Conservation (phyloP, 441 rosid species). For the Populus hybrid region DNA sequence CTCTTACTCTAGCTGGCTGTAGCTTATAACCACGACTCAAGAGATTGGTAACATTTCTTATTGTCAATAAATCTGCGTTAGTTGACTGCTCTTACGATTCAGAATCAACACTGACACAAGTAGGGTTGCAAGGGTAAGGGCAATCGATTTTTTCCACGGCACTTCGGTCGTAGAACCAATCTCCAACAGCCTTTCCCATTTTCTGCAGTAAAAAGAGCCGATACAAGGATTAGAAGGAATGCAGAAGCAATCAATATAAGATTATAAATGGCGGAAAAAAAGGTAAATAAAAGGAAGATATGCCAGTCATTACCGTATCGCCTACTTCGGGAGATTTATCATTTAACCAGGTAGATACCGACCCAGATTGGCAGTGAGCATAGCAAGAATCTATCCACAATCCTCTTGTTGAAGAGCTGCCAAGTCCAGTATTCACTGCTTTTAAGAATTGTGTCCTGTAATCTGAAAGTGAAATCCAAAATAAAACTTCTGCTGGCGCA, state of each 20-base stretch:
- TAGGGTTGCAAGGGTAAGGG: constrained; percentile 89
- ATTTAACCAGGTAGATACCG: constrained; percentile 58
- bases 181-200: constrained; percentile 89
- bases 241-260: neutral
- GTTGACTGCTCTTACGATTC: constrained; percentile 15
- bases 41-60: neutral
- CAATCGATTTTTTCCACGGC: constrained; percentile 69
- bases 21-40: neutral
- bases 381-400: constrained; percentile 76
- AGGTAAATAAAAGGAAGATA: neutral
- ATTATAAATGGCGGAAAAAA: neutral
- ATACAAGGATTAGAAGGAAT: neutral
- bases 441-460: constrained; percentile 66
- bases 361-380: constrained; percentile 86
- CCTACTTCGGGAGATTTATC: constrained; percentile 55
- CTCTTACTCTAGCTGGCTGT: neutral
- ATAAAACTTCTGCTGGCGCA: neutral
- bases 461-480: constrained; percentile 30
- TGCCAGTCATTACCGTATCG: constrained; percentile 39
- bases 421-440: constrained; percentile 46
- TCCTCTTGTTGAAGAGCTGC: constrained; percentile 58
- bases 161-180: constrained; percentile 72
- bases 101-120: constrained; percentile 42
- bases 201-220: constrained; percentile 38
- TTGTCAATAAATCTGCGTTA: neutral